These are phyloP conservation scores for Epichloe brachyelytri DNA, from an alignment of 2,329 filamentous ascomycete genomes.

Conservation along the genomic window DNA sequence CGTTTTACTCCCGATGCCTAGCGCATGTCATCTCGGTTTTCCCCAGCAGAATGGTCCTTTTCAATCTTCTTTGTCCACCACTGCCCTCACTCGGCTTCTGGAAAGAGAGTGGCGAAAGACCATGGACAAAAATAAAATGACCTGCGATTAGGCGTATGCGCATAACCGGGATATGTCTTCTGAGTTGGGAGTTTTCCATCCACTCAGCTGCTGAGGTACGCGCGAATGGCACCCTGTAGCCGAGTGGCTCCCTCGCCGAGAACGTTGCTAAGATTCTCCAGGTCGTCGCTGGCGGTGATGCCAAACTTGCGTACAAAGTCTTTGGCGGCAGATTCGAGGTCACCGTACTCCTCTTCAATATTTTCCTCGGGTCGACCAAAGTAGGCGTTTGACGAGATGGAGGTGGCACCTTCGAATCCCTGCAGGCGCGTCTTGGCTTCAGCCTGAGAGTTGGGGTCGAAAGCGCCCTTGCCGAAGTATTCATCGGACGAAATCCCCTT, in stretches of 20 bases:
- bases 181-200: no score
- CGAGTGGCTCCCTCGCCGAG: constrained; percentile 76
- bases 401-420: constrained; percentile 81
- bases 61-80: neutral
- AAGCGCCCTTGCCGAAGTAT: constrained; percentile 87
- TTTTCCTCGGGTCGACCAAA: constrained; percentile 90
- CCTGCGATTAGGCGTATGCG: no score
- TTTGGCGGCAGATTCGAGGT: constrained; percentile 85
- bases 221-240: constrained; percentile 63
- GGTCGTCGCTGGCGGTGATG: constrained; percentile 86
- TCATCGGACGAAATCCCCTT: constrained; percentile 97
- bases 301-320: constrained; percentile 94
- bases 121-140: no score
- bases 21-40: neutral
- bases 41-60: neutral
- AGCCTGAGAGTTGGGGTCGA: constrained; percentile 64
- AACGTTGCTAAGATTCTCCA: constrained; percentile 76
- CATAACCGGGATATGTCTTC: no score
- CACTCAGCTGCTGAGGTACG: constrained; percentile 46
- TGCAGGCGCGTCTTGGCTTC: constrained; percentile 81
- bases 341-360: constrained; percentile 67
- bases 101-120: no score
- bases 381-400: constrained; percentile 95
- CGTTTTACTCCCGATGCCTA: neutral
- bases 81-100: no score